Evolutionary conservation across 2,329 filamentous ascomycete genomes (phyloP).

Genomic region (Apiospora aurea): DNA sequence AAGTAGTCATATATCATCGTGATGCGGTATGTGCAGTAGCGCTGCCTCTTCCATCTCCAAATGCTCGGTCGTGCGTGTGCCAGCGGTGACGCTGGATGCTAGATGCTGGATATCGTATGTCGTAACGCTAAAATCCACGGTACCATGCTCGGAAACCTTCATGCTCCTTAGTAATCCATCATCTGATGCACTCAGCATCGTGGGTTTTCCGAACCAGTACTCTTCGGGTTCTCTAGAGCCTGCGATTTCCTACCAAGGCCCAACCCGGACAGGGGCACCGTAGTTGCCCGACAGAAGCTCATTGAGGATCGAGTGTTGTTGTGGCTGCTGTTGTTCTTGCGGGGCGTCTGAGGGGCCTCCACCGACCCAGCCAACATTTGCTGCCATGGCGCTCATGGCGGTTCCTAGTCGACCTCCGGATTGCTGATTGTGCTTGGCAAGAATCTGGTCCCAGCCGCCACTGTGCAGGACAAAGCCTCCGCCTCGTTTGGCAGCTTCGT

Average conservation of each 20-base stretch:
- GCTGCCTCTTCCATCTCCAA: slow-evolving; percentile 18
- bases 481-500: slow-evolving; percentile 88
- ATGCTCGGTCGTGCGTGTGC: slow-evolving; percentile 13
- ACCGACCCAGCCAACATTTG: slow-evolving; percentile 81
- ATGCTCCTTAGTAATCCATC: slow-evolving; percentile 15
- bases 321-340: slow-evolving; percentile 32
- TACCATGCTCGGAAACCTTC: slow-evolving; percentile 20
- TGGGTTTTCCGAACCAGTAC: background rate
- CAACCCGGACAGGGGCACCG: slow-evolving; percentile 66
- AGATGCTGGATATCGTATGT: slow-evolving; percentile 17
- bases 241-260: slow-evolving; percentile 51
- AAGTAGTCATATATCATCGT: slow-evolving; percentile 24
- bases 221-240: background rate
- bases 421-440: slow-evolving; percentile 86
- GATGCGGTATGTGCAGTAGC: slow-evolving; percentile 23
- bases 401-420: slow-evolving; percentile 82
- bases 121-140: slow-evolving; percentile 20
- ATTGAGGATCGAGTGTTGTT: slow-evolving; percentile 64
- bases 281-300: slow-evolving; percentile 68
- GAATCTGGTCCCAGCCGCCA: slow-evolving; percentile 88
- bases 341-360: slow-evolving; percentile 38
- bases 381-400: slow-evolving; percentile 79
- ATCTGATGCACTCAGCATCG: slow-evolving; percentile 4
- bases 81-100: slow-evolving; percentile 23
- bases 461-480: slow-evolving; percentile 90